phyloP scores from a whole-genome alignment of 257 asterid species.

The Sherardia arvensis region DNA sequence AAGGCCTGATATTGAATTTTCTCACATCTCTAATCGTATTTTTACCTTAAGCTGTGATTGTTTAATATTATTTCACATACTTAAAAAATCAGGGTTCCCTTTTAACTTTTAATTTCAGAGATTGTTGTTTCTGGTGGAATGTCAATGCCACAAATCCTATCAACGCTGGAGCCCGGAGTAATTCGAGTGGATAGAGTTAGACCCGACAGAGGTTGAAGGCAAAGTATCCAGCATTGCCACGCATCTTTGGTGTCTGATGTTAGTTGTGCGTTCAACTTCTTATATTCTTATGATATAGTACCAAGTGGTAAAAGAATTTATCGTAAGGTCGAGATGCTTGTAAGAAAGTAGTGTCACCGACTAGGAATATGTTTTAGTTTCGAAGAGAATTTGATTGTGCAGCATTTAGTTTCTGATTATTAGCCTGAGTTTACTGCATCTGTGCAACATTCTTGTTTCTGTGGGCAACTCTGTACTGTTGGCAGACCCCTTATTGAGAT shows the following conservation, averaged over 20 bases:
- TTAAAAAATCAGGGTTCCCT: neutral
- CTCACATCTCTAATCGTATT: neutral
- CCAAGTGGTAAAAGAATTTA: conserved; percentile 5
- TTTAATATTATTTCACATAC: neutral
- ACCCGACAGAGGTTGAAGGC: conserved; percentile 20
- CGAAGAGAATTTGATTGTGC: neutral
- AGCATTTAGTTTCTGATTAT: neutral
- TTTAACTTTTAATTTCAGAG: conserved; percentile 24
- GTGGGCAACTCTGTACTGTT: neutral
- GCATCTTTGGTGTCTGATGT: neutral
- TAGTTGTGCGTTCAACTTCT: conserved; percentile 5
- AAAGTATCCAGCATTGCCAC: neutral
- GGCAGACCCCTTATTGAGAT: neutral
- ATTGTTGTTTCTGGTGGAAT: conserved; percentile 48
- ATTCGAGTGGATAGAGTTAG: conserved; percentile 23
- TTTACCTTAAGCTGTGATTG: neutral
- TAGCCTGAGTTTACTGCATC: neutral
- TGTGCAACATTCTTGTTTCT: neutral
- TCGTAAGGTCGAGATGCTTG: conserved; percentile 9
- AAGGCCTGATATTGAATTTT: neutral
- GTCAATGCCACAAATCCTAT: conserved; percentile 44
- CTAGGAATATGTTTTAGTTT: conserved; percentile 17
- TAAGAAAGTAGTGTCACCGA: conserved; percentile 12
- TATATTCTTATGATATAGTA: neutral
- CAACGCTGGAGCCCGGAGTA: conserved; percentile 27